Conservation (phyloP, 2,329 filamentous ascomycete species). For the Fusarium camptoceras region DNA sequence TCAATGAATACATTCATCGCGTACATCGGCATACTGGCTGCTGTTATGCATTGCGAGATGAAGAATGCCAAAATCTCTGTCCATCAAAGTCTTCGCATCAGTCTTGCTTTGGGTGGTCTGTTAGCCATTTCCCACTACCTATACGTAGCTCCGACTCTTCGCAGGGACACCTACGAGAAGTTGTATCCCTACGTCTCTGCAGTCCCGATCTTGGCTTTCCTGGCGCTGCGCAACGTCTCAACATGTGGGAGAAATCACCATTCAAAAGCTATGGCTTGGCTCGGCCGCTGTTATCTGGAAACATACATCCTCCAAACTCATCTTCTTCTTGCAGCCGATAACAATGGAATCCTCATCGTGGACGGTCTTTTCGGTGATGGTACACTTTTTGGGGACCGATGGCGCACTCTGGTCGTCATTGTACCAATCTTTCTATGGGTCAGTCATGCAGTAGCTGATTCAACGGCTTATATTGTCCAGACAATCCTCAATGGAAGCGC, state of each 20-base stretch:
- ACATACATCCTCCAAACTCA: slow-evolving; percentile 70
- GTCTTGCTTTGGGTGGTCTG: slow-evolving; percentile 48
- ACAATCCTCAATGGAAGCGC: background rate
- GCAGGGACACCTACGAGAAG: slow-evolving; percentile 54
- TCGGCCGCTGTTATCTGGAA: slow-evolving; percentile 68
- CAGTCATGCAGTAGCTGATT: slow-evolving; percentile 34
- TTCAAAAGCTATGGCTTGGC: slow-evolving; percentile 59
- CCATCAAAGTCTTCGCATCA: slow-evolving; percentile 26
- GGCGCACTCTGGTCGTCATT: slow-evolving; percentile 40
- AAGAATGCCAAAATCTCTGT: slow-evolving; percentile 6
- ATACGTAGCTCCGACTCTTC: background rate
- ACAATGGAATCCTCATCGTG: slow-evolving; percentile 59
- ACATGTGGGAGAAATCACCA: slow-evolving; percentile 17
- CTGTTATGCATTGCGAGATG: slow-evolving; percentile 40
- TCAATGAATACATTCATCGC: slow-evolving; percentile 65
- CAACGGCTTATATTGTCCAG: slow-evolving; percentile 19
- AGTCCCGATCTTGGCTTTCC: slow-evolving; percentile 64
- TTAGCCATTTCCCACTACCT: slow-evolving; percentile 2
- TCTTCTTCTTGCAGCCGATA: slow-evolving; percentile 70
- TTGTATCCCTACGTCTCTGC: slow-evolving; percentile 65
- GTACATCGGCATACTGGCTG: slow-evolving; percentile 65
- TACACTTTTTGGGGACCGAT: slow-evolving; percentile 37
- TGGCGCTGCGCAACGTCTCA: slow-evolving; percentile 63
- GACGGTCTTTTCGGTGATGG: slow-evolving; percentile 38
- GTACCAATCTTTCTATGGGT: slow-evolving; percentile 46